Base-by-base conservation (phyloP, 225 moss, liverwort and hornwort genomes). In the Polytrichum formosum region DNA sequence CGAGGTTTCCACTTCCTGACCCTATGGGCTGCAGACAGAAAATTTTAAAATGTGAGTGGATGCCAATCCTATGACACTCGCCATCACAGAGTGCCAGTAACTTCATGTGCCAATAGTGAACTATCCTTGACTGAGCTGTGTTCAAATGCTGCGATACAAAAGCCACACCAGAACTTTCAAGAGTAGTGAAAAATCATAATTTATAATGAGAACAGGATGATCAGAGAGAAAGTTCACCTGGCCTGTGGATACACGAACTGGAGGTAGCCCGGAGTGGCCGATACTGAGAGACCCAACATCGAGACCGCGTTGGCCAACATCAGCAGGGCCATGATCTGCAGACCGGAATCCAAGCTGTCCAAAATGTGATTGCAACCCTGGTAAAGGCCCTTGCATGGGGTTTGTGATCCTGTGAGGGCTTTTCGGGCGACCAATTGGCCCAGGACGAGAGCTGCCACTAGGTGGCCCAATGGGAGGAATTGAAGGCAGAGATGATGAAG, bases 361-460 rank as follows among this genome's bases (percentile, higher is more conserved):
- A 61, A 84, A 84, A 46, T 84, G 84, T 21, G 84, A 80, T 73
- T 75, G 77, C 56, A 84, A 37, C 35, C 84, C 84, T 55, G 78
- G 84, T 23, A 84, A 67, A 31, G 80, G 80, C 0, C 84, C 84
- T 66, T 84, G 84, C 84, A 84, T 81, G 28, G 84, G 69, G n/a
- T 78, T 81, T 13, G 63, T 70, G 28, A 56, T 77, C 33, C 76
- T 81, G 63, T 72, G 29, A 54, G 88, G 85, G 64, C 88, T 88
- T 63, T 79, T 85, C 25, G 88, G 88, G 66, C 85, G 85, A n/a
- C 82, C 83, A 26, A 89, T 85, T 26, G 88, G 79, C 25, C 80
- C 78, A 28, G 79, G 83, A 23, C 82, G 82, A 28, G 82, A 77
- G 35, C 56, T 67, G 55, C 84, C 77, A 26, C 77, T 60, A 7